A percentile compares a stretch with the other conserved stretches of the same genome.
These are phyloP conservation scores for Sequoiadendron giganteum DNA, from an alignment of 75 land plant genomes.

Conservation along the genomic window DNA sequence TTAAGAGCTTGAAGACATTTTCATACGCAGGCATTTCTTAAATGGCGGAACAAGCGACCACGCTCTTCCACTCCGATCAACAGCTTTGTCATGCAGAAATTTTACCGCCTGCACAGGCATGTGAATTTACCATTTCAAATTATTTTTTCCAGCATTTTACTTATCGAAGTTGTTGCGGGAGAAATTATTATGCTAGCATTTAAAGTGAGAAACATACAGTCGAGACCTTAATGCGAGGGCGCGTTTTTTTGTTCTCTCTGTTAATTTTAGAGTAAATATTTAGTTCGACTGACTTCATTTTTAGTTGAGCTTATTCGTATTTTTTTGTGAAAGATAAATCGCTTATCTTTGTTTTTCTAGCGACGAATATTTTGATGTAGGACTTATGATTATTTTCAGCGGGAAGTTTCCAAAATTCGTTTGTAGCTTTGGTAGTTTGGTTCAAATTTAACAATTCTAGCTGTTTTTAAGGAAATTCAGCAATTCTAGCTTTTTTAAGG, in stretches of 20 bases:
- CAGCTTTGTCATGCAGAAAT: slow-evolving; percentile 54
- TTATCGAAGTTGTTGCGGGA: neutral
- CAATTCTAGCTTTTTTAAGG: no score
- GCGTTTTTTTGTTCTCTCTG: neutral
- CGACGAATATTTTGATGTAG: neutral
- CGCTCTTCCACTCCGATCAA: slow-evolving; percentile 50
- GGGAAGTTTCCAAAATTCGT: neutral
- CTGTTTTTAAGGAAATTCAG: no score
- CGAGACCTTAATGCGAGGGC: neutral
- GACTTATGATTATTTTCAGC: neutral
- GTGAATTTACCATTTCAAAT: slow-evolving; percentile 6
- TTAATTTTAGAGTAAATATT: neutral
- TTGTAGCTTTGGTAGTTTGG: neutral
- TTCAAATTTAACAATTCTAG: neutral
- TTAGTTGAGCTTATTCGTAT: neutral
- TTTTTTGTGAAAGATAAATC: neutral
- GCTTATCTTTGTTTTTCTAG: no score
- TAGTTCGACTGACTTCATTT: neutral
- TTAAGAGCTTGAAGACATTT: neutral
- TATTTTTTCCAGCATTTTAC: neutral
- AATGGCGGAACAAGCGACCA: neutral
- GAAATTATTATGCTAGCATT: neutral
- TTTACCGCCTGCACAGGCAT: slow-evolving; percentile 30
- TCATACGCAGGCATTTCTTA: neutral
- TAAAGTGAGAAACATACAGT: neutral